These are phyloP conservation scores for Crithidia sp. DNA, from an alignment of 208 protist species.

Conservation along the genomic window DNA sequence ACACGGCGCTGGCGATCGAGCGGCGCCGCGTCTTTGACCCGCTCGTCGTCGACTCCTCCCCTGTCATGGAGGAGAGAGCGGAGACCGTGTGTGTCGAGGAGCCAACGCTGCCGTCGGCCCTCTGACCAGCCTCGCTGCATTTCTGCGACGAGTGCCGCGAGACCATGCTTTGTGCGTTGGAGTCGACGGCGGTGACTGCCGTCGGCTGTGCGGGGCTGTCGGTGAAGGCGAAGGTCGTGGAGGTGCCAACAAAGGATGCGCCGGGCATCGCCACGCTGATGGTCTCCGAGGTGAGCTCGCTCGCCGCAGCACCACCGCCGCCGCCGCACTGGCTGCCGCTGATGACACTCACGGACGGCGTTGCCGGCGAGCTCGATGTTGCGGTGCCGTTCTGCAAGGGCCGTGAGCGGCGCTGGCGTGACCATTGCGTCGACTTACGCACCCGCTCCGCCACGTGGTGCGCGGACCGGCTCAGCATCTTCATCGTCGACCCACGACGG, in stretches of 20 bases:
- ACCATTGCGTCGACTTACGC: background rate
- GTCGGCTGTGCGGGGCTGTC: background rate
- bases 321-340: background rate
- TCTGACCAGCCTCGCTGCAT: background rate
- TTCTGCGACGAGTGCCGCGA: background rate
- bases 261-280: background rate
- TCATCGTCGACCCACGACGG: background rate
- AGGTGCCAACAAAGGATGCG: background rate
- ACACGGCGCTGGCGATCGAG: background rate
- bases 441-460: background rate
- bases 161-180: background rate
- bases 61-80: background rate
- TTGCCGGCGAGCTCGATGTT: background rate
- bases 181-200: background rate
- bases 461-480: background rate
- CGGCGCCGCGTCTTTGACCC: background rate
- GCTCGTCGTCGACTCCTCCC: background rate
- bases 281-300: background rate
- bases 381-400: background rate
- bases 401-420: background rate
- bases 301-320: background rate
- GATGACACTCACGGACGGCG: background rate
- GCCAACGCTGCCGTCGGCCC: background rate
- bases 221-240: background rate
- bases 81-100: background rate